These are phyloP conservation scores for Delitschia confertaspora DNA, from an alignment of 495 filamentous ascomycete species.

Conservation along the genomic window DNA sequence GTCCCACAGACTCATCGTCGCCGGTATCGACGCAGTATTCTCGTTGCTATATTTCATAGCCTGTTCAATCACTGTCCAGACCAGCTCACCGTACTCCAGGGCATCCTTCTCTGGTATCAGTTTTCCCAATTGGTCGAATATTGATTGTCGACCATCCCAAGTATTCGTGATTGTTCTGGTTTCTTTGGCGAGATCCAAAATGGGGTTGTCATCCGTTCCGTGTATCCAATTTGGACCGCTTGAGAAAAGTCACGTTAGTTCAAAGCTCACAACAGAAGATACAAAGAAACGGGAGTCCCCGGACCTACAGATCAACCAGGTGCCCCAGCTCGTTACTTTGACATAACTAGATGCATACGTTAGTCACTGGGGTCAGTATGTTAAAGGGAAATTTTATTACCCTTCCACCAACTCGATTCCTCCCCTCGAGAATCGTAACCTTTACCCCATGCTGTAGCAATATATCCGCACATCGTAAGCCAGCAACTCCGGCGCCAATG, in stretches of 20 bases:
- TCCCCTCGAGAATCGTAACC: constrained; percentile 79
- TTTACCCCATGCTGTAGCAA: constrained; percentile 66
- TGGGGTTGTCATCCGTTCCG: constrained; percentile 76
- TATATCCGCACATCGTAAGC: constrained; percentile 76
- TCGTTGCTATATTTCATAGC: constrained; percentile 74
- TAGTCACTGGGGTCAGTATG: constrained; percentile 4
- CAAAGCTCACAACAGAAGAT: background rate
- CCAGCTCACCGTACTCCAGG: constrained; percentile 46
- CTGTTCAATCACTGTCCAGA: constrained; percentile 72
- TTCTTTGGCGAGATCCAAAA: constrained; percentile 63
- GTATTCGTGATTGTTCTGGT: constrained; percentile 53
- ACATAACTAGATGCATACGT: constrained; percentile 21
- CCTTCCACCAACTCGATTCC: constrained; percentile 75
- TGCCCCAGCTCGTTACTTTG: constrained; percentile 33
- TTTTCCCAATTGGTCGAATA: constrained; percentile 58
- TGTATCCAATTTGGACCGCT: constrained; percentile 96
- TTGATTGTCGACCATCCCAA: constrained; percentile 47
- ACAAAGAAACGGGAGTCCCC: constrained; percentile 6
- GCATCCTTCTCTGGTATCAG: constrained; percentile 45
- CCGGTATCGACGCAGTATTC: constrained; percentile 53
- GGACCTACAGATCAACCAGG: constrained; percentile 45
- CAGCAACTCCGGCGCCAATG: constrained; percentile 82
- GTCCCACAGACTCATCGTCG: constrained; percentile 61
- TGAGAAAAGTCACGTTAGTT: constrained; percentile 12
- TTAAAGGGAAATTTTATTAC: constrained; percentile 41